phyloP scores from a whole-genome alignment of 306 rosid genomes.

The Glycine latifolia region DNA sequence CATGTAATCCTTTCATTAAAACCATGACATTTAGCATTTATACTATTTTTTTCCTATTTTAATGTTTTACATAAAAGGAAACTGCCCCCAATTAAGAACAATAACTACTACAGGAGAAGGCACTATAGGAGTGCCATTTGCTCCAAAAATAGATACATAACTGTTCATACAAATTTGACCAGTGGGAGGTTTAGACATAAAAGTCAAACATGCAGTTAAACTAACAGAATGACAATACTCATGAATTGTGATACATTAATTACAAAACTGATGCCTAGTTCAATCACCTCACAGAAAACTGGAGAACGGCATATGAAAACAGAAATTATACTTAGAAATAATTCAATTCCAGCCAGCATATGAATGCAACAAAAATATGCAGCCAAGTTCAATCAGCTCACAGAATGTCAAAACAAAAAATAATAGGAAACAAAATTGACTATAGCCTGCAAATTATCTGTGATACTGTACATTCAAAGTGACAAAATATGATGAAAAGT shows the following conservation, averaged over 20 bases:
- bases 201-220: constrained; percentile 3
- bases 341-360: neutral
- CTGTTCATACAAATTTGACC: neutral
- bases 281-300: neutral
- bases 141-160: neutral
- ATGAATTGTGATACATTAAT: no score
- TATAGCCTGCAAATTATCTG: neutral
- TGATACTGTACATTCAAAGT: neutral
- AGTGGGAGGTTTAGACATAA: neutral
- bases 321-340: constrained; percentile 14
- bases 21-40: neutral
- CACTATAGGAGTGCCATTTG: neutral
- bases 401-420: constrained; percentile 8
- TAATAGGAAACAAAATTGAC: neutral
- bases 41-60: neutral
- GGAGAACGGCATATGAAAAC: neutral
- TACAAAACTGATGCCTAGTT: no score
- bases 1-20: neutral
- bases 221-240: no score
- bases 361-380: constrained; percentile 4
- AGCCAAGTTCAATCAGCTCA: neutral
- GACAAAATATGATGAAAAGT: neutral
- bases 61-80: neutral
- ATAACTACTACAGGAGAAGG: neutral
- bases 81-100: neutral